Conservation (phyloP, 148 eudicot species). For the Spergularia bocconei region DNA sequence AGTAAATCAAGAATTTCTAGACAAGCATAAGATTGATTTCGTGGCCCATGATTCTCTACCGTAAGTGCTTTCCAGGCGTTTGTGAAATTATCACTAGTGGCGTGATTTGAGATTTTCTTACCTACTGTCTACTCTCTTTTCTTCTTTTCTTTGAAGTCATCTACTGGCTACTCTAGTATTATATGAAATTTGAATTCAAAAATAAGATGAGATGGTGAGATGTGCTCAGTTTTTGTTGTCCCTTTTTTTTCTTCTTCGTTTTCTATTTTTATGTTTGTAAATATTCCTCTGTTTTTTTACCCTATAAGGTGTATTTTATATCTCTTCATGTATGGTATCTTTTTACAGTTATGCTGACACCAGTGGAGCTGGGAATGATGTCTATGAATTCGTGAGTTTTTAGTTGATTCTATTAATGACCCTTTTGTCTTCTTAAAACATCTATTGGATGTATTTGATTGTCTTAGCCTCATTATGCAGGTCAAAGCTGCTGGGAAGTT, state of each 20-base stretch:
- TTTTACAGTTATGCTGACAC: constrained; percentile 66
- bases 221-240: neutral
- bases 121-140: neutral
- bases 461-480: constrained; percentile 27
- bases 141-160: neutral
- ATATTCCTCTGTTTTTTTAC: neutral
- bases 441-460: constrained; percentile 16
- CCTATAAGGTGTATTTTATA: neutral
- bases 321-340: constrained; percentile 12
- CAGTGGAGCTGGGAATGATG: constrained; percentile 73
- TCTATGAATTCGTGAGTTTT: constrained; percentile 69
- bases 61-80: constrained; percentile 37
- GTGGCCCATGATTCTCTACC: constrained; percentile 84
- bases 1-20: constrained; percentile 53
- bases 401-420: neutral
- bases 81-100: neutral
- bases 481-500: constrained; percentile 63
- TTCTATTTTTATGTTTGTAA: neutral
- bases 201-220: neutral
- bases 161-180: neutral
- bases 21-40: constrained; percentile 61
- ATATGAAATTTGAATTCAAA: neutral
- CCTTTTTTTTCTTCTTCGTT: neutral
- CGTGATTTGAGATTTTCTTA: neutral
- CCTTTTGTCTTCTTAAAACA: neutral